Percentiles rank a stretch among this genome's conserved stretches.
Conservation (phyloP, 768 basidiomycete species). For the Pleurotus ostreatus region DNA sequence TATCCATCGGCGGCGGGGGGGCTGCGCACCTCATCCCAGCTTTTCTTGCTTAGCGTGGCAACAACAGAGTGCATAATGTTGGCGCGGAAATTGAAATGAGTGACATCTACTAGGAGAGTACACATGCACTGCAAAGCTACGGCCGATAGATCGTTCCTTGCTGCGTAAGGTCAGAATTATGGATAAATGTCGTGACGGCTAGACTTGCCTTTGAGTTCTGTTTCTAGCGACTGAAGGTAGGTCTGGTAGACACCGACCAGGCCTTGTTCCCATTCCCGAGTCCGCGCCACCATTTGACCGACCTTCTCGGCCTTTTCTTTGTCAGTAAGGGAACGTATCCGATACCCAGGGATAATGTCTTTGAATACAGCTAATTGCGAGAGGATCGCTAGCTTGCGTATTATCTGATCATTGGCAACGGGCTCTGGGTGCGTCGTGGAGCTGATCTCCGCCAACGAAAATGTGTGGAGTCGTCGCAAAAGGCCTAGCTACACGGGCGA, state of each 20-base stretch:
- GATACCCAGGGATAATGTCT: slow-evolving; percentile 94
- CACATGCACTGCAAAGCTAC: slow-evolving; percentile 84
- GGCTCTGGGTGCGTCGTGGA: slow-evolving; percentile 66
- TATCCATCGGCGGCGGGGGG: slow-evolving; percentile 10
- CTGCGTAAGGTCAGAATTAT: slow-evolving; percentile 30
- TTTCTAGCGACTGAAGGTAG: slow-evolving; percentile 82
- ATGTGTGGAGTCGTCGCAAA: slow-evolving; percentile 83
- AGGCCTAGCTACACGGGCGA: slow-evolving; percentile 64
- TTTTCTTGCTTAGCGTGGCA: slow-evolving; percentile 74
- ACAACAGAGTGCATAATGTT: slow-evolving; percentile 91
- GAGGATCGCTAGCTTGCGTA: slow-evolving; percentile 84
- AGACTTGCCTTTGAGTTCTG: slow-evolving; percentile 76
- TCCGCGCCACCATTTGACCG: slow-evolving; percentile 84
- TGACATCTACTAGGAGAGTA: slow-evolving; percentile 73
- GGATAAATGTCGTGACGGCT: slow-evolving; percentile 4
- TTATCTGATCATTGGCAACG: slow-evolving; percentile 71
- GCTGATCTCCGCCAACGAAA: slow-evolving; percentile 74
- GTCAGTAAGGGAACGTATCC: slow-evolving; percentile 88
- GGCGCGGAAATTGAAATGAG: slow-evolving; percentile 95
- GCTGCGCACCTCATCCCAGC: slow-evolving; percentile 80
- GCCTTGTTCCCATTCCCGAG: slow-evolving; percentile 95
- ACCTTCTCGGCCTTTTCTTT: slow-evolving; percentile 91
- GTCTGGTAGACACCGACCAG: slow-evolving; percentile 84
- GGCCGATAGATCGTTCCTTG: slow-evolving; percentile 60
- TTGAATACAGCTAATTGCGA: slow-evolving; percentile 94